Percentiles rank a stretch among this genome's conserved stretches.
Conservation (phyloP, 2,329 filamentous ascomycete genomes). For the Fusarium phyllophilum region DNA sequence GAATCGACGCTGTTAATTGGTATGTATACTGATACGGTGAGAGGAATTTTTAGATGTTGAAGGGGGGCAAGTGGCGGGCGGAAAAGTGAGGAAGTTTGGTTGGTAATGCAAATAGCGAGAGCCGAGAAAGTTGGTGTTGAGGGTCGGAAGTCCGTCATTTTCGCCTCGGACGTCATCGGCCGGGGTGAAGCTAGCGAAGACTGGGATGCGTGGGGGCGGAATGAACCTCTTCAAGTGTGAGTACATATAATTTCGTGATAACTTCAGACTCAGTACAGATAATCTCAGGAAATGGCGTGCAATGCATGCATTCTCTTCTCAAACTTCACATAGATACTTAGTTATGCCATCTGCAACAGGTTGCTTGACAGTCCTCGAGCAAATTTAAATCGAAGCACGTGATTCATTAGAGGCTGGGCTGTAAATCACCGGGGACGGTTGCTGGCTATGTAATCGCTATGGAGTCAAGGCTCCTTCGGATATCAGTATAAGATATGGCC, state of each 20-base stretch:
- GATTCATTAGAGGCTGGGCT: neutral
- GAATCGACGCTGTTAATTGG: neutral
- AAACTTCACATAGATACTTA: neutral
- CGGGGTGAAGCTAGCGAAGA: constrained; percentile 3
- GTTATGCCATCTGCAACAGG: neutral
- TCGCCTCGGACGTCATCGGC: constrained; percentile 50
- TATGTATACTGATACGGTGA: neutral
- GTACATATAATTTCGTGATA: neutral
- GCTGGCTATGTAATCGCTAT: neutral
- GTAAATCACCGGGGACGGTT: neutral
- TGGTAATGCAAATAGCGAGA: constrained; percentile 19
- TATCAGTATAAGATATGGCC: too few relatives aligned
- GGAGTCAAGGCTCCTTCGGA: neutral
- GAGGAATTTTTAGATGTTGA: accelerated
- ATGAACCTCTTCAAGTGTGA: neutral
- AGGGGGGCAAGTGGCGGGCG: neutral
- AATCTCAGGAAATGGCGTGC: too few relatives aligned
- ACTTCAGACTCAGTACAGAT: neutral
- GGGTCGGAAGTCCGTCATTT: constrained; percentile 43
- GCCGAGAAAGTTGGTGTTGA: constrained; percentile 39
- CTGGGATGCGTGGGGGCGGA: neutral
- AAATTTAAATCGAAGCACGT: neutral
- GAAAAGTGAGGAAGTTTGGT: constrained; percentile 19
- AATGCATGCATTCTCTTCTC: too few relatives aligned
- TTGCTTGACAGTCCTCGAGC: neutral